A percentile compares a stretch with the other conserved stretches of the same genome.
phyloP scores from a whole-genome alignment of 1,284 basidiomycete species.

The Leccinum subspadiceum region DNA sequence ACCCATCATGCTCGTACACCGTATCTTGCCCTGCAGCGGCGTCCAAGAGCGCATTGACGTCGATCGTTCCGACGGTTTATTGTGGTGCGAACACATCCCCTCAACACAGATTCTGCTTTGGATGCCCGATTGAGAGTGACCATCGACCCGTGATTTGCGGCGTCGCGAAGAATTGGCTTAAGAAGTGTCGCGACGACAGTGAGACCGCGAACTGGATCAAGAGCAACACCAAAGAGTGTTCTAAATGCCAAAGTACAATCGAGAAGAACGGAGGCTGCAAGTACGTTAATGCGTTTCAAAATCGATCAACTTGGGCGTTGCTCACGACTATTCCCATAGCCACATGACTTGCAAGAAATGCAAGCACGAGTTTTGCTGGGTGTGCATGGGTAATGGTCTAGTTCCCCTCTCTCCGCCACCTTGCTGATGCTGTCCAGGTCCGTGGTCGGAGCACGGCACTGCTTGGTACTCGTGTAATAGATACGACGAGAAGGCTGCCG shows the following conservation, averaged over 20 bases:
- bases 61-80: slow-evolving; percentile 85
- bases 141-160: slow-evolving; percentile 91
- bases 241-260: slow-evolving; percentile 93
- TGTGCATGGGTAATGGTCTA: slow-evolving; percentile 63
- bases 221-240: slow-evolving; percentile 98
- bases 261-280: slow-evolving; percentile 99
- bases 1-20: slow-evolving; percentile 81
- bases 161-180: slow-evolving; percentile 91
- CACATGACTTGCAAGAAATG: slow-evolving; percentile 99
- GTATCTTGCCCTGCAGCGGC: slow-evolving; percentile 82
- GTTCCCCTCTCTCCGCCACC: not conserved
- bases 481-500: slow-evolving; percentile 90
- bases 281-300: slow-evolving; percentile 48
- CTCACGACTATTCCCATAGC: slow-evolving; percentile 41
- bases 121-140: slow-evolving; percentile 81
- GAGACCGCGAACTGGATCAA: slow-evolving; percentile 99
- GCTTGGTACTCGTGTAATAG: slow-evolving; percentile 98
- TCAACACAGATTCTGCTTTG: slow-evolving; percentile 82
- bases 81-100: slow-evolving; percentile 65
- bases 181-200: slow-evolving; percentile 96
- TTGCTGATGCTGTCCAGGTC: slow-evolving; percentile 47
- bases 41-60: slow-evolving; percentile 70
- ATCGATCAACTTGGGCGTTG: not conserved
- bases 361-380: slow-evolving; percentile 87
- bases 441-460: slow-evolving; percentile 97